These are phyloP conservation scores for Sindora glabra DNA, from an alignment of 306 rosid species.

Conservation along the genomic window DNA sequence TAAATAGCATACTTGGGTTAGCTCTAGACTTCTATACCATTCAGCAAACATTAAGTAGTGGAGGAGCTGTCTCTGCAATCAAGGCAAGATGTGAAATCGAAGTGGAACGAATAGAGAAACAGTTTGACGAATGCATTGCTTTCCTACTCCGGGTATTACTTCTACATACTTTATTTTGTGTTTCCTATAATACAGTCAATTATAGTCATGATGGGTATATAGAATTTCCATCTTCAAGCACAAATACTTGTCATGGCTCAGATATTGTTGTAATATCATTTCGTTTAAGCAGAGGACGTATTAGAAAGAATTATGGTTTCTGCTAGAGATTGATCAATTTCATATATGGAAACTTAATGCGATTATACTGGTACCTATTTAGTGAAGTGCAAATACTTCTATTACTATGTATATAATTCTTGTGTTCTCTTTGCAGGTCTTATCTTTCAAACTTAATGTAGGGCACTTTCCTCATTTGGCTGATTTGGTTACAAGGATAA, in stretches of 20 bases:
- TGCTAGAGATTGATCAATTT: no score
- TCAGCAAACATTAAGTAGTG: slow-evolving; percentile 68
- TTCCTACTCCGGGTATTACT: slow-evolving; percentile 84
- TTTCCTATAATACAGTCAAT: no score
- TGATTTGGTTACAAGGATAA: slow-evolving; percentile 90
- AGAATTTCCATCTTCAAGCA: background rate
- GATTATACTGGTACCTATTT: no score
- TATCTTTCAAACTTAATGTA: slow-evolving; percentile 87
- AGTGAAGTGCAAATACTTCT: no score
- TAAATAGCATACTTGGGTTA: slow-evolving; percentile 82
- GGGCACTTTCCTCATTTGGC: slow-evolving; percentile 97
- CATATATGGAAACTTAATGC: background rate
- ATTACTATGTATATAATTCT: background rate
- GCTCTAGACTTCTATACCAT: slow-evolving; percentile 82
- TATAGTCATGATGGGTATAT: slow-evolving; percentile 13
- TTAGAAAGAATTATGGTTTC: no score
- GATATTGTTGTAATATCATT: background rate
- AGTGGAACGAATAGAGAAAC: slow-evolving; percentile 85
- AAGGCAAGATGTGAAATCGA: slow-evolving; percentile 95
- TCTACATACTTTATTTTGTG: slow-evolving; percentile 7
- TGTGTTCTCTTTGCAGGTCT: slow-evolving; percentile 53
- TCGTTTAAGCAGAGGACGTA: no score
- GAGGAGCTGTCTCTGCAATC: slow-evolving; percentile 85
- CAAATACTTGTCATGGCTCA: background rate
- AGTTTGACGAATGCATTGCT: slow-evolving; percentile 92